Evolutionary conservation across 2,329 filamentous ascomycete genomes (phyloP).

Genomic region (Sphaerulina vaccinii): DNA sequence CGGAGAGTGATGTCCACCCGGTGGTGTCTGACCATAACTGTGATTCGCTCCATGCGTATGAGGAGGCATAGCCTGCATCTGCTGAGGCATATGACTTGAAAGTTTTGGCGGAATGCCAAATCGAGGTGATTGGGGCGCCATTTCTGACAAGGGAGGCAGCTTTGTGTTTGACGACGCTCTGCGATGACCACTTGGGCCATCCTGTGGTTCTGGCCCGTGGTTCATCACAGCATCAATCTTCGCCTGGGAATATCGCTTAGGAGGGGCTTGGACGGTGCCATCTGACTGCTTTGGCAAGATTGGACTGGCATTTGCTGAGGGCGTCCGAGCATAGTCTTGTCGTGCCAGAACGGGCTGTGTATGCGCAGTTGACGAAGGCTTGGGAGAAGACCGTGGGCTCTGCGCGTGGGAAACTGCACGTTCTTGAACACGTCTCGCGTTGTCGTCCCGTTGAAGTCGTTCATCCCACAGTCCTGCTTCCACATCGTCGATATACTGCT

Average conservation of each 20-base stretch:
- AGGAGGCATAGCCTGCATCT: slow-evolving; percentile 30
- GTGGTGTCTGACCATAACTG: slow-evolving; percentile 36
- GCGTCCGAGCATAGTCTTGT: slow-evolving; percentile 16
- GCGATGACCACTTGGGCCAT: slow-evolving; percentile 26
- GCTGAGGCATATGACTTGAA: slow-evolving; percentile 22
- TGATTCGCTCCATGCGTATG: slow-evolving; percentile 26
- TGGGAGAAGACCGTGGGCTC: slow-evolving; percentile 28
- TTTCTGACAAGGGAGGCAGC: slow-evolving; percentile 38
- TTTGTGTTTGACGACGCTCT: slow-evolving; percentile 34
- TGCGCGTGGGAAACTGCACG: slow-evolving; percentile 15
- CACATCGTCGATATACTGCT: slow-evolving; percentile 65
- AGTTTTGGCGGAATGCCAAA: slow-evolving; percentile 31
- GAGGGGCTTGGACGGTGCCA: slow-evolving; percentile 15
- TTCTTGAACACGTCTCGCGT: slow-evolving; percentile 10
- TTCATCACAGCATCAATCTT: slow-evolving; percentile 41
- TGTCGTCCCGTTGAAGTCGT: slow-evolving; percentile 29
- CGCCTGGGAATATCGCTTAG: slow-evolving; percentile 33
- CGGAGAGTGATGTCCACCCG: slow-evolving; percentile 39
- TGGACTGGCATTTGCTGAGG: slow-evolving; percentile 23
- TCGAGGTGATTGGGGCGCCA: slow-evolving; percentile 37
- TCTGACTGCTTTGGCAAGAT: slow-evolving; percentile 14
- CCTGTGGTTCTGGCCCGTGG: slow-evolving; percentile 38
- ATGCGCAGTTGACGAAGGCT: slow-evolving; percentile 28
- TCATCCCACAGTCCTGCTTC: slow-evolving; percentile 60
- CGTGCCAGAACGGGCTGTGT: slow-evolving; percentile 20